Percentiles rank a stretch among this genome's conserved stretches.
phyloP scores from a whole-genome alignment of 805 yeast species.

The Priceomyces medius region DNA sequence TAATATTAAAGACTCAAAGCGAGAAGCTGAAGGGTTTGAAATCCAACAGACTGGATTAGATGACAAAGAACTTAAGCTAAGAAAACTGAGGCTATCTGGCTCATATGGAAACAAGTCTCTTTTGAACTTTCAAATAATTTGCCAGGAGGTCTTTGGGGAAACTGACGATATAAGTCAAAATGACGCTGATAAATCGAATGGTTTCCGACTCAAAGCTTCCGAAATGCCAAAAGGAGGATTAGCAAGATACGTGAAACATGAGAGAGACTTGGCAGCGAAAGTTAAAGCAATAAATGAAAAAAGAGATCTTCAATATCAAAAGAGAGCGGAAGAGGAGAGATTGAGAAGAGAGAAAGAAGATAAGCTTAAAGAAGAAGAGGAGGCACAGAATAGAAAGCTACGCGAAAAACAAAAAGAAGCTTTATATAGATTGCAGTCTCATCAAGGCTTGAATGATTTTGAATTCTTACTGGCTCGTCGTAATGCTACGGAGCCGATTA shows the following conservation, averaged over 20 bases:
- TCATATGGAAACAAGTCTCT: slow-evolving; percentile 23
- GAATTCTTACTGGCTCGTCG: slow-evolving; percentile 13
- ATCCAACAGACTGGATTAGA: not conserved
- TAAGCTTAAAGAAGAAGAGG: slow-evolving; percentile 10
- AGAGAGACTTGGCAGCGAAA: slow-evolving; percentile 20
- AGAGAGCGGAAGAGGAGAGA: slow-evolving; percentile 12
- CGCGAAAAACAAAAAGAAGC: slow-evolving; percentile 31
- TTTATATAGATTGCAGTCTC: slow-evolving; percentile 21
- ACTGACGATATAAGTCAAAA: slow-evolving; percentile 9
- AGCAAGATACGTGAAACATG: slow-evolving; percentile 10
- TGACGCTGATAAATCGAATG: not conserved
- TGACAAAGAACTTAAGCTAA: not conserved
- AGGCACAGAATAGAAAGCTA: slow-evolving; percentile 21
- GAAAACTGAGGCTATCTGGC: slow-evolving; percentile 9
- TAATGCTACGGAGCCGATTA: slow-evolving; percentile 26
- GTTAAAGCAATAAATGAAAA: slow-evolving; percentile 21
- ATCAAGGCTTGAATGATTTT: slow-evolving; percentile 18
- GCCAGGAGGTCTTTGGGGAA: slow-evolving; percentile 32
- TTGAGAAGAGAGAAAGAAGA: slow-evolving; percentile 15
- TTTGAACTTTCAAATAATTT: slow-evolving; percentile 28
- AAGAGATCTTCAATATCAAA: slow-evolving; percentile 17
- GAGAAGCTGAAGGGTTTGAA: not conserved
- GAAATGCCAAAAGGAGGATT: slow-evolving; percentile 1
- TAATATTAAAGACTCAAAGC: not conserved
- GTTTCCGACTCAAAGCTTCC: not conserved